Conservation (phyloP, 2,329 filamentous ascomycete species). For the Ophioceras dolichostomum region DNA sequence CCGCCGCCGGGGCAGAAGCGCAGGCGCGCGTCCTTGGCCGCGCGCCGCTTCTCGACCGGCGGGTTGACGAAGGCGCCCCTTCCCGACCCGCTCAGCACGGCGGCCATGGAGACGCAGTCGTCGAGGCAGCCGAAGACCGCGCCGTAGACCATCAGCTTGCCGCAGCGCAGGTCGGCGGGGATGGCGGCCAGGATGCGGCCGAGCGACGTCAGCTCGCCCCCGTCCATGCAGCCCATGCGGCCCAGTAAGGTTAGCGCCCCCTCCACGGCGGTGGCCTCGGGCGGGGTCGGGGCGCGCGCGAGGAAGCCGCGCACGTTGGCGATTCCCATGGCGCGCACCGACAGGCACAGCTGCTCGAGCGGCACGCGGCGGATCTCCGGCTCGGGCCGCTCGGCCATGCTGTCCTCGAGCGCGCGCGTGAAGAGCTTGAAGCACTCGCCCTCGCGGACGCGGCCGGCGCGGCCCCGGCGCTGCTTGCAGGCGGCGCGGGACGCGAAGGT, state of each 20-base stretch:
- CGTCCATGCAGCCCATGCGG: conserved; percentile 81
- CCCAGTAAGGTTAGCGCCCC: conserved; percentile 68
- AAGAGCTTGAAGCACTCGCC: conserved; percentile 94
- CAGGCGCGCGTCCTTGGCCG: conserved; percentile 64
- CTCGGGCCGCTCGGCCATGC: conserved; percentile 78
- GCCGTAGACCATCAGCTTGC: conserved; percentile 91
- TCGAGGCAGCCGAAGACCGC: conserved; percentile 89
- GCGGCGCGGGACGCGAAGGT: conserved; percentile 91
- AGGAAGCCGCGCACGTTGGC: conserved; percentile 72
- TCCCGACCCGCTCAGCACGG: conserved; percentile 70
- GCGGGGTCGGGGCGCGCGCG: conserved; percentile 76
- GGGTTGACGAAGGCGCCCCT: conserved; percentile 74
- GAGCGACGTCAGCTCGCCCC: conserved; percentile 76
- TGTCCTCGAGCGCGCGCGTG: conserved; percentile 67
- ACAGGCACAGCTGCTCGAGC: conserved; percentile 85
- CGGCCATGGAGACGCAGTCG: conserved; percentile 75
- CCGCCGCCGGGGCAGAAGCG: conserved; percentile 59
- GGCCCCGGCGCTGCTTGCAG: conserved; percentile 85
- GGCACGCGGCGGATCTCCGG: conserved; percentile 91
- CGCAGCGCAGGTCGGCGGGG: conserved; percentile 82
- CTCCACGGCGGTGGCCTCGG: conserved; percentile 73
- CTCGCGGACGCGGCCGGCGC: conserved; percentile 83
- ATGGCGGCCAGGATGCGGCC: conserved; percentile 92
- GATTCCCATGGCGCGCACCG: conserved; percentile 90
- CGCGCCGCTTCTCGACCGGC: conserved; percentile 68